A percentile compares a stretch with the other conserved stretches of the same genome.
Evolutionary conservation across 495 filamentous ascomycete species (phyloP).

Genomic region (Aspergillus nanangensis): DNA sequence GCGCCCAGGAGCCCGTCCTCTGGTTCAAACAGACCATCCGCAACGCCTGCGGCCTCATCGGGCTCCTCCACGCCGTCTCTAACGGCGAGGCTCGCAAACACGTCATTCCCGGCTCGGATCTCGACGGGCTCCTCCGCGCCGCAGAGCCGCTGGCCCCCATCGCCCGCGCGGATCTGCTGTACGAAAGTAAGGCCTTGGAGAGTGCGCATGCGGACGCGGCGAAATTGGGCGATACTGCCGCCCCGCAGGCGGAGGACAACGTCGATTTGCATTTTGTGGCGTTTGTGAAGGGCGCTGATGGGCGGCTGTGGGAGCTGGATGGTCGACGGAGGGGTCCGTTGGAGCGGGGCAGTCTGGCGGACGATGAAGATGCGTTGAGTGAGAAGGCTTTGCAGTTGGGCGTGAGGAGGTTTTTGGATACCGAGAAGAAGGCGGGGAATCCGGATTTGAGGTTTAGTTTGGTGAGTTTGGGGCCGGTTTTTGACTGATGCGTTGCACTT

Average conservation of each 20-base stretch:
- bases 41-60: constrained; percentile 83
- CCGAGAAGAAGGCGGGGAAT: constrained; percentile 49
- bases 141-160: constrained; percentile 42
- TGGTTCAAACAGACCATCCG: constrained; percentile 94
- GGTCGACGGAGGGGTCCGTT: constrained; percentile 69
- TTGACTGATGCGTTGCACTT: constrained; percentile 42
- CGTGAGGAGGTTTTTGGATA: constrained; percentile 55
- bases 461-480: constrained; percentile 61
- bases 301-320: constrained; percentile 80
- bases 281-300: constrained; percentile 72
- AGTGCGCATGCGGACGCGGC: constrained; percentile 69
- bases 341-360: constrained; percentile 48
- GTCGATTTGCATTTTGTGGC: constrained; percentile 80
- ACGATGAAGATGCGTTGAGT: constrained; percentile 64
- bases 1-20: constrained; percentile 57
- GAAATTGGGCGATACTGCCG: constrained; percentile 63
- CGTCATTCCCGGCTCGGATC: constrained; percentile 38
- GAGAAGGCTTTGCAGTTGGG: constrained; percentile 61
- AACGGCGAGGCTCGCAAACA: constrained; percentile 54
- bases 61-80: constrained; percentile 65
- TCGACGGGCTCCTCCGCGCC: constrained; percentile 42
- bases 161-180: constrained; percentile 65
- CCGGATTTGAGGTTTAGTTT: constrained; percentile 73
- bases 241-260: constrained; percentile 62
- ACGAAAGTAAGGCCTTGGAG: constrained; percentile 67